These are phyloP conservation scores for Xylaria bambusicola DNA, from an alignment of 495 filamentous ascomycete species.

Conservation along the genomic window DNA sequence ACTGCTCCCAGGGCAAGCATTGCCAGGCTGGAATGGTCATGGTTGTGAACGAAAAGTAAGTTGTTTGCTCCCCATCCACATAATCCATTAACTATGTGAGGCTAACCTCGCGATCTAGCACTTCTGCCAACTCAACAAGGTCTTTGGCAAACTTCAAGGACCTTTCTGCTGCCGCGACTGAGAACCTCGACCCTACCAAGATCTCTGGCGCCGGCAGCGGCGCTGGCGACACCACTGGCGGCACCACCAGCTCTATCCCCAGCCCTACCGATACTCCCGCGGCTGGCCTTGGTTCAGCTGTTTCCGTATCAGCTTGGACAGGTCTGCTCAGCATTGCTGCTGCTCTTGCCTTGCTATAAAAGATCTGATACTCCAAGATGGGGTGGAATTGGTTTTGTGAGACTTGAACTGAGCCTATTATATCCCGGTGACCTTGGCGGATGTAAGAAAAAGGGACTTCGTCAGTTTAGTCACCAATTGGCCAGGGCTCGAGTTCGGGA, in stretches of 20 bases:
- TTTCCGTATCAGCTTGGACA: conserved; percentile 29
- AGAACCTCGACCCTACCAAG: conserved; percentile 34
- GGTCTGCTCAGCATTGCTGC: conserved; percentile 34
- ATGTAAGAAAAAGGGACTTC: too few species aligned
- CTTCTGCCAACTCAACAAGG: conserved; percentile 46
- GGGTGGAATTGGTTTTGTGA: not conserved
- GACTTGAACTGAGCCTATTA: not conserved
- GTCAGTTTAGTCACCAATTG: too few species aligned
- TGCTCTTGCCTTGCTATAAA: conserved; percentile 41
- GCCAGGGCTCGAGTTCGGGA: conserved; percentile 2
- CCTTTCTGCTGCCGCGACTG: conserved; percentile 42
- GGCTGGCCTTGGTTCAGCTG: conserved; percentile 16
- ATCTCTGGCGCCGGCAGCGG: conserved; percentile 39
- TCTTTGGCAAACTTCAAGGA: conserved; percentile 53
- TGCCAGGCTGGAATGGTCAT: conserved; percentile 70
- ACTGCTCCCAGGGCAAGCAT: conserved; percentile 65
- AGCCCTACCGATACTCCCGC: conserved; percentile 13
- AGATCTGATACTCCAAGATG: not conserved
- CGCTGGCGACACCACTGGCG: conserved; percentile 31
- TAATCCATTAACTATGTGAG: not conserved
- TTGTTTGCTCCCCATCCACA: conserved; percentile 1
- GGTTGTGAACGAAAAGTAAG: conserved; percentile 69
- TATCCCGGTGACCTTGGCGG: not conserved
- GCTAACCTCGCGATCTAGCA: conserved; percentile 34
- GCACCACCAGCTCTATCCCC: conserved; percentile 28